These are phyloP conservation scores for Thamnidium elegans DNA, from an alignment of 192 early-diverging fungal genomes.

Conservation along the genomic window DNA sequence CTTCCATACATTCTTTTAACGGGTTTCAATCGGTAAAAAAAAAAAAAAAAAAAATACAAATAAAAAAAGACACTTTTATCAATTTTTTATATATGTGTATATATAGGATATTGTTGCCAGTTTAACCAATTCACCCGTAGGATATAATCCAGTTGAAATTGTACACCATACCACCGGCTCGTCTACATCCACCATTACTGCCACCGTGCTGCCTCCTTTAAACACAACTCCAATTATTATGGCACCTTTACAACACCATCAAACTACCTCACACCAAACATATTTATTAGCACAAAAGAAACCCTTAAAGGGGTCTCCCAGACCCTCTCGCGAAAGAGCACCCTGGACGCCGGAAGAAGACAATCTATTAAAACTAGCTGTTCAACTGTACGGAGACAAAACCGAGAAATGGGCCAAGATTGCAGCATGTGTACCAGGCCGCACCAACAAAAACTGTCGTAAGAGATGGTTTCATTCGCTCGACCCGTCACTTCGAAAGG, in stretches of 20 bases:
- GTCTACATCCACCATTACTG: constrained; percentile 12
- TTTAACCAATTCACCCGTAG: constrained; percentile 1
- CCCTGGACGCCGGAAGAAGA: constrained; percentile 83
- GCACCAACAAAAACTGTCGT: constrained; percentile 81
- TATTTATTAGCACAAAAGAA: constrained; percentile 15
- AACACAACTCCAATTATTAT: constrained; percentile 10
- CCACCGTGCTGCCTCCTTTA: constrained; percentile 22
- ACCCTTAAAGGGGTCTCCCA: background rate
- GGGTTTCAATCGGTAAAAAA: background rate
- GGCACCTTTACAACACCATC: constrained; percentile 16
- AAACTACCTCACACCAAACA: constrained; percentile 8
- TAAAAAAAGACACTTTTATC: no score
- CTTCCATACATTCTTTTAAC: background rate
- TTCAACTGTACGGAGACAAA: constrained; percentile 69
- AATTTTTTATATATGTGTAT: background rate
- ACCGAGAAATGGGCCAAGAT: constrained; percentile 79
- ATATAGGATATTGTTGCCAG: constrained; percentile 7
- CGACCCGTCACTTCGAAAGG: constrained; percentile 70
- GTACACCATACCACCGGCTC: constrained; percentile 11
- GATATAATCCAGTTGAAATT: constrained; percentile 30
- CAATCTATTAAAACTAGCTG: constrained; percentile 64
- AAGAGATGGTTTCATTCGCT: constrained; percentile 82
- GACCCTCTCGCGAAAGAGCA: constrained; percentile 26
- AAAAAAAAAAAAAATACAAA: no score
- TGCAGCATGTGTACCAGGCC: constrained; percentile 68